Evolutionary conservation across 2,329 filamentous ascomycete genomes (phyloP).

Genomic region (Penicillium capsulatum): DNA sequence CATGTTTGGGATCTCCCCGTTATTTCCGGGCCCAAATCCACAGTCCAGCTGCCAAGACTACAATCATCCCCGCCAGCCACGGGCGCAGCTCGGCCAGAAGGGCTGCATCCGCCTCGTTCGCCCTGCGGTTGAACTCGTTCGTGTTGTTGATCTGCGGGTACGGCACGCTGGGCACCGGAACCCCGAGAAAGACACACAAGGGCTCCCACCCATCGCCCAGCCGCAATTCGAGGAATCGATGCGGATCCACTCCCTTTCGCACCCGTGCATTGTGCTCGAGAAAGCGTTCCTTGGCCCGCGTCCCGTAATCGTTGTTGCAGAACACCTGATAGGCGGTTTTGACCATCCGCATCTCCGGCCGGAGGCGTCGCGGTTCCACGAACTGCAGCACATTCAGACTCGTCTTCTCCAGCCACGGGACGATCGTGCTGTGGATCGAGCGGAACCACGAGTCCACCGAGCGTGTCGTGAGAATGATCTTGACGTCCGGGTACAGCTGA

Average conservation of each 20-base stretch:
- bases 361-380: slow-evolving; percentile 2
- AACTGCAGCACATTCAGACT: slow-evolving; percentile 4
- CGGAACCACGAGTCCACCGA: slow-evolving; percentile 8
- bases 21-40: background rate
- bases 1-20: no score
- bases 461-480: slow-evolving; percentile 6
- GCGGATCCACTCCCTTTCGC: slow-evolving; percentile 1
- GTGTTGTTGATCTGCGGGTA: slow-evolving; percentile 23
- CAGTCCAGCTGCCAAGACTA: background rate
- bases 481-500: slow-evolving; percentile 3
- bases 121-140: slow-evolving; percentile 6
- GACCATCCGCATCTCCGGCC: slow-evolving; percentile 8
- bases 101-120: slow-evolving; percentile 1
- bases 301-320: slow-evolving; percentile 7
- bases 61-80: slow-evolving; percentile 4
- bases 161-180: slow-evolving; percentile 23
- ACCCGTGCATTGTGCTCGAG: slow-evolving; percentile 7
- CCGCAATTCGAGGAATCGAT: slow-evolving; percentile 4
- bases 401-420: slow-evolving; percentile 6
- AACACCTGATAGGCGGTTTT: slow-evolving; percentile 7
- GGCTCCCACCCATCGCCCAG: slow-evolving; percentile 23
- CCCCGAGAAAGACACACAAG: slow-evolving; percentile 22
- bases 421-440: slow-evolving; percentile 6
- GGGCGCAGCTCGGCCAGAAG: background rate
- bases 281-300: slow-evolving; percentile 1